Evolutionary conservation across 352 stramenopile genomes (phyloP), one percentile per base, ranked within the genome.

Genomic region (Phytopythium mirpurense): DNA sequence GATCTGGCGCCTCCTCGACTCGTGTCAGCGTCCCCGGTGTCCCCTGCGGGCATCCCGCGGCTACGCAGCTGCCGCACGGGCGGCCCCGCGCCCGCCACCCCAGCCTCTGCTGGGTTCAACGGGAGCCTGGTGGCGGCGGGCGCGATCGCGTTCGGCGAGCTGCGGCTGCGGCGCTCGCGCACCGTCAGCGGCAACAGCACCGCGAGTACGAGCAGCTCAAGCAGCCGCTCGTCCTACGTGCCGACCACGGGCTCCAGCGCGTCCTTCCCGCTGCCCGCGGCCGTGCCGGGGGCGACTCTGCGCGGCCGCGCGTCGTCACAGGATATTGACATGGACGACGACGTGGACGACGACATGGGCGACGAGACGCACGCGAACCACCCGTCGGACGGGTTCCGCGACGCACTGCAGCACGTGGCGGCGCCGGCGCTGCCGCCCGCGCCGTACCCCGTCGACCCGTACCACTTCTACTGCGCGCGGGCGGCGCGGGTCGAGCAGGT

Each of bases 401-500:
- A 31, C 1, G 57, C 71, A 19, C 50, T 75, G 41, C 59, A 80
- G 56, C 62, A 67, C 51, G 64, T 86, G n/a, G 56, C 73, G 18
- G 80, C 80, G 38, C 80, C 83, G 9, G 56, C 52, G 18, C 60
- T 93, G 23, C 83, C 83, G 0, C 65, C 67, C 2, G 46, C 77
- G 9, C 83, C 83, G 49, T 93, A 93, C 58, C 83, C 83, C 0
- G 83, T 93, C 14, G 83, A 93, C 40, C 70, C 76, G 21, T 93
- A 93, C 56, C 83, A 93, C 51, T 93, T 93, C 50, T 88, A 89
- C 46, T 90, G 74, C 52, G 56, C 64, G 27, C 41, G 48, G 14
- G 29, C 51, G 19, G 29, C 58, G 50, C 21, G 53, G 54, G 29
- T 50, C 45, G 36, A 46, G 29, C 59, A 52, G 18, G 59, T 56